Evolutionary conservation across 805 yeast genomes (phyloP).

Genomic region (Wickerhamiella qilinensis): DNA sequence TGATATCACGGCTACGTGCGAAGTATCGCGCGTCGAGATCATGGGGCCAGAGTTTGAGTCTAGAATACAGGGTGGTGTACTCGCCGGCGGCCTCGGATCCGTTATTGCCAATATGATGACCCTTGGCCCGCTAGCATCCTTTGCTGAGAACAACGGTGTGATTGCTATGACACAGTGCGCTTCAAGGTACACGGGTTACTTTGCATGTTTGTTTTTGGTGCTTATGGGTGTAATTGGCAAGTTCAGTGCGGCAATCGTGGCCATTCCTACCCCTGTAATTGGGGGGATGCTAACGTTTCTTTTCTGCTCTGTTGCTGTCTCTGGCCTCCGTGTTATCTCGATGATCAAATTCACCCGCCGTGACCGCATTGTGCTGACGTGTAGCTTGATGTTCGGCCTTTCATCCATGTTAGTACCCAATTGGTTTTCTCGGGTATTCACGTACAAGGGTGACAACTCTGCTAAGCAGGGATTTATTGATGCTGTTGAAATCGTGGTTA

Average conservation of each 20-base stretch:
- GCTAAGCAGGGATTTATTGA: conserved; percentile 41
- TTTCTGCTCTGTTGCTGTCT: conserved; percentile 56
- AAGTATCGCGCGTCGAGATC: conserved; percentile 68
- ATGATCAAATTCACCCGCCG: conserved; percentile 39
- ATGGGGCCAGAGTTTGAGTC: conserved; percentile 68
- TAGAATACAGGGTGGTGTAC: conserved; percentile 77
- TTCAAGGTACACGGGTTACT: conserved; percentile 59
- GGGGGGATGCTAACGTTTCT: conserved; percentile 77
- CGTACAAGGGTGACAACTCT: conserved; percentile 42
- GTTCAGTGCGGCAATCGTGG: conserved; percentile 71
- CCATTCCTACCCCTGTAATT: conserved; percentile 59
- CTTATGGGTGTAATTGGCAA: conserved; percentile 76
- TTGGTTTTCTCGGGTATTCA: conserved; percentile 50
- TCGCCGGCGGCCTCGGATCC: conserved; percentile 76
- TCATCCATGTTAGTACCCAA: conserved; percentile 44
- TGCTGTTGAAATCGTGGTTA: conserved; percentile 52
- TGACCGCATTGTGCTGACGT: conserved; percentile 53
- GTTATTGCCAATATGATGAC: conserved; percentile 59
- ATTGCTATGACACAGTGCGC: conserved; percentile 83
- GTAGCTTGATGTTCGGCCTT: conserved; percentile 43
- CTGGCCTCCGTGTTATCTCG: conserved; percentile 50
- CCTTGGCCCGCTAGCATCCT: conserved; percentile 73
- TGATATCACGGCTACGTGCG: conserved; percentile 83
- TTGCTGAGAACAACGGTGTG: conserved; percentile 89
- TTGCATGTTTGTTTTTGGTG: conserved; percentile 60